phyloP scores from a whole-genome alignment of 495 filamentous ascomycete species.

The Physcia stellaris region DNA sequence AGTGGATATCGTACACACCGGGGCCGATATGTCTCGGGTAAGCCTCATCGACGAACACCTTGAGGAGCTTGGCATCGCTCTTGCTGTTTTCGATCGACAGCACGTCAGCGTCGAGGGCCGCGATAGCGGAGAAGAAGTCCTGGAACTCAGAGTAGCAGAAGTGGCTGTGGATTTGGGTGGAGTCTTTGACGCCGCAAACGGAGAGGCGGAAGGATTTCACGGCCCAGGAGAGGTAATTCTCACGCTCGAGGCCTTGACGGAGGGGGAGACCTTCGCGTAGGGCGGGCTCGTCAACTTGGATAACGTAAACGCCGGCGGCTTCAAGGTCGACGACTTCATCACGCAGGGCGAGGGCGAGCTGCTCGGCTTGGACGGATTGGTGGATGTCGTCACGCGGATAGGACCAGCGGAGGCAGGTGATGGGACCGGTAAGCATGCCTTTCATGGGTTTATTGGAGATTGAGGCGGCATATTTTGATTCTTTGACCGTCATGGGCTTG shows the following conservation, averaged over 20 bases:
- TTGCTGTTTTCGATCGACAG: slow-evolving; percentile 99
- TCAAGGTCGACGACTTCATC: slow-evolving; percentile 98
- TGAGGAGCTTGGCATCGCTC: slow-evolving; percentile 96
- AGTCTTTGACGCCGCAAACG: slow-evolving; percentile 77
- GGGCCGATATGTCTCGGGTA: slow-evolving; percentile 97
- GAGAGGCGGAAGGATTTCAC: slow-evolving; percentile 94
- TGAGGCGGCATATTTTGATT: slow-evolving; percentile 94
- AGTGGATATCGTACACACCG: slow-evolving; percentile 99
- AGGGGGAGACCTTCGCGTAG: slow-evolving; percentile 98
- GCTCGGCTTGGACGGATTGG: slow-evolving; percentile 96
- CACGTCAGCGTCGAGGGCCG: slow-evolving; percentile 93
- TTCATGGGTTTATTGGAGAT: slow-evolving; percentile 99
- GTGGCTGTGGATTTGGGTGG: slow-evolving; percentile 98
- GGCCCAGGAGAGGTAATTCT: slow-evolving; percentile 90
- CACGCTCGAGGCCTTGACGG: slow-evolving; percentile 78
- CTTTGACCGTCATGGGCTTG: slow-evolving; percentile 96
- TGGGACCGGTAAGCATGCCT: slow-evolving; percentile 98
- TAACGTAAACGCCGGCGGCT: slow-evolving; percentile 87
- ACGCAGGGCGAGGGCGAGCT: slow-evolving; percentile 93
- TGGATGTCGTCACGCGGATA: slow-evolving; percentile 99
- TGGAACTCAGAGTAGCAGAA: slow-evolving; percentile 99
- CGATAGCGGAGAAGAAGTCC: slow-evolving; percentile 99
- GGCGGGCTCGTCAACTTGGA: slow-evolving; percentile 98
- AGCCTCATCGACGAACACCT: slow-evolving; percentile 92
- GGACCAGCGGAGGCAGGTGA: slow-evolving; percentile 97